phyloP scores from a whole-genome alignment of 805 yeast species.

The Osmozyma mogii region DNA sequence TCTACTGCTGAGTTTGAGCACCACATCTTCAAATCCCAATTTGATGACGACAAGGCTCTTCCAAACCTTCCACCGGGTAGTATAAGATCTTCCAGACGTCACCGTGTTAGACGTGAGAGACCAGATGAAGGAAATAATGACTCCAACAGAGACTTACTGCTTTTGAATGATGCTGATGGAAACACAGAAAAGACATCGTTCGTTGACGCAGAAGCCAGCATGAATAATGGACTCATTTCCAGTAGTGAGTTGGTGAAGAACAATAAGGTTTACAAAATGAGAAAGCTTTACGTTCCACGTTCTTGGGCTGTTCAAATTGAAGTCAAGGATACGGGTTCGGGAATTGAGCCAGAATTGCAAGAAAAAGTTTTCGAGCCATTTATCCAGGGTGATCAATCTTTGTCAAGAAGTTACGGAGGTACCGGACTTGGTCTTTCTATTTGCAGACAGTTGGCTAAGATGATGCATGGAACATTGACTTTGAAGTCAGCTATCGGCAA shows the following conservation, averaged over 20 bases:
- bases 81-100: too few relatives aligned
- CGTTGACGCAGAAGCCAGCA: neutral
- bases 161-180: neutral
- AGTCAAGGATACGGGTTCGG: conserved; percentile 90
- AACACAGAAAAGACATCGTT: neutral
- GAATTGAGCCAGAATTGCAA: conserved; percentile 77
- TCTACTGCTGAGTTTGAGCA: conserved; percentile 34
- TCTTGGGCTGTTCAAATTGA: conserved; percentile 59
- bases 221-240: neutral
- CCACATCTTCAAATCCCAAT: conserved; percentile 30
- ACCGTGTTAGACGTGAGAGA: too few relatives aligned
- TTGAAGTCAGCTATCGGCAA: conserved; percentile 67
- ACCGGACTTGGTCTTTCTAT: conserved; percentile 89
- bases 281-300: conserved; percentile 29
- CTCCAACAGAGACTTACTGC: conserved; percentile 1
- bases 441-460: conserved; percentile 80
- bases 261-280: conserved; percentile 25
- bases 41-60: conserved; percentile 13
- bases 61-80: conserved; percentile 6
- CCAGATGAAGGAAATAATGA: too few relatives aligned
- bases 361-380: conserved; percentile 90
- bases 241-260: conserved; percentile 27
- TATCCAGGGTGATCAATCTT: conserved; percentile 93
- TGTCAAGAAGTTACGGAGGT: conserved; percentile 88
- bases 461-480: conserved; percentile 84